phyloP scores from a whole-genome alignment of 805 yeast genomes.

The Metschnikowia rubicola region DNA sequence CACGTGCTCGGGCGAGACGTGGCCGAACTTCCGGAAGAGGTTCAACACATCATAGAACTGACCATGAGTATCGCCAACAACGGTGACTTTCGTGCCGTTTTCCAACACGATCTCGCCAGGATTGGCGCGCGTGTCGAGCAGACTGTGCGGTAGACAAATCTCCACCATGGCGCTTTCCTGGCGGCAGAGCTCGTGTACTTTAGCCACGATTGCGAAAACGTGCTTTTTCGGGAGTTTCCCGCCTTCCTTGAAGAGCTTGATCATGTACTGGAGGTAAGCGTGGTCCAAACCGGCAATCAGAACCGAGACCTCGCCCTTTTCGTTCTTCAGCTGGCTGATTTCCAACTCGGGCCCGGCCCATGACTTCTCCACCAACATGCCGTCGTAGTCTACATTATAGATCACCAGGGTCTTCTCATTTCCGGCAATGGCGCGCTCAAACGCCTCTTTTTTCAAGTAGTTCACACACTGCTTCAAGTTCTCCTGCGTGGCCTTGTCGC shows the following conservation, averaged over 20 bases:
- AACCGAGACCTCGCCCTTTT: conserved; percentile 20
- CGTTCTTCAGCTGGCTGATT: conserved; percentile 29
- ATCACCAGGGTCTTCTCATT: conserved; percentile 56
- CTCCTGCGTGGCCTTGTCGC: conserved; percentile 62
- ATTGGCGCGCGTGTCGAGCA: conserved; percentile 12
- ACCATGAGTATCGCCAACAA: conserved; percentile 98
- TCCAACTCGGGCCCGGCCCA: conserved; percentile 59
- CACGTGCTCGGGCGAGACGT: conserved; percentile 60
- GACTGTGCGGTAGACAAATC: conserved; percentile 41
- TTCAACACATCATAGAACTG: conserved; percentile 88
- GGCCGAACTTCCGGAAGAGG: conserved; percentile 71
- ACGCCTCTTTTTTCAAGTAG: conserved; percentile 68
- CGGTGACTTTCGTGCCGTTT: conserved; percentile 55
- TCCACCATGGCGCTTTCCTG: conserved; percentile 77
- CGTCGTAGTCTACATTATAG: conserved; percentile 44
- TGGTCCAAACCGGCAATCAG: conserved; percentile 42
- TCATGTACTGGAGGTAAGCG: conserved; percentile 60
- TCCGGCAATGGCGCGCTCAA: conserved; percentile 81
- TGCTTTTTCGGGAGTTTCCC: conserved; percentile 75
- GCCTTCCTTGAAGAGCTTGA: conserved; percentile 69
- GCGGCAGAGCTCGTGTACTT: conserved; percentile 60
- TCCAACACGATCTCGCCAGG: conserved; percentile 25
- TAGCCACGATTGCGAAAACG: conserved; percentile 76
- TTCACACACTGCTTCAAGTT: conserved; percentile 61
- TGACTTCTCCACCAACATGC: conserved; percentile 47